Conservation (phyloP, 129 eudicot species). For the Silybum marianum region DNA sequence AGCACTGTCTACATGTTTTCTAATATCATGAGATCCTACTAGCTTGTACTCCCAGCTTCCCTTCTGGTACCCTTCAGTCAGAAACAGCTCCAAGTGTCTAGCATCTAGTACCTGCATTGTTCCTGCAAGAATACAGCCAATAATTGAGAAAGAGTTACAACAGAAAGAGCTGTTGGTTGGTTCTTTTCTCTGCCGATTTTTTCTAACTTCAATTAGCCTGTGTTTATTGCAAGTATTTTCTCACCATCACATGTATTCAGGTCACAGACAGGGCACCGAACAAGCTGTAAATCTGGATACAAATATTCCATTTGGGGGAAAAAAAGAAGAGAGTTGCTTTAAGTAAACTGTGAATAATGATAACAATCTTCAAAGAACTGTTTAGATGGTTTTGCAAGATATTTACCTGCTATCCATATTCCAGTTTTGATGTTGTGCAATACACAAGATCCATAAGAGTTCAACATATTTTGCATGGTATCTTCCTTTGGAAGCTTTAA, state of each 20-base stretch:
- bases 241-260: conserved; percentile 92
- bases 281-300: conserved; percentile 93
- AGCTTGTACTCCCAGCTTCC: conserved; percentile 84
- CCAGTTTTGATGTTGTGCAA: conserved; percentile 75
- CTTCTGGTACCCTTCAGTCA: conserved; percentile 54
- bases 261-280: conserved; percentile 96
- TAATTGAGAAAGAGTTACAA: neutral
- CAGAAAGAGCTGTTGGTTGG: neutral
- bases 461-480: conserved; percentile 53
- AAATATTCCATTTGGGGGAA: conserved; percentile 16
- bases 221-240: conserved; percentile 12
- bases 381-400: conserved; percentile 12
- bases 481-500: conserved; percentile 49
- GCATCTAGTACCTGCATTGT: conserved; percentile 95
- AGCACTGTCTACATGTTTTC: conserved; percentile 65
- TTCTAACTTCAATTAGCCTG: conserved; percentile 6
- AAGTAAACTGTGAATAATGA: conserved; percentile 3
- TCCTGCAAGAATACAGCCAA: conserved; percentile 48
- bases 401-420: conserved; percentile 98
- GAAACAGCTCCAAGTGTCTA: conserved; percentile 88
- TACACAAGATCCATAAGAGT: conserved; percentile 52
- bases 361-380: conserved; percentile 9
- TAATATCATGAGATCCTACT: conserved; percentile 63
- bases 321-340: neutral
- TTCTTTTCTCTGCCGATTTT: conserved; percentile 7